Conservation (phyloP, 176 grass and related monocot species). For the Rhynchospora breviuscula region DNA sequence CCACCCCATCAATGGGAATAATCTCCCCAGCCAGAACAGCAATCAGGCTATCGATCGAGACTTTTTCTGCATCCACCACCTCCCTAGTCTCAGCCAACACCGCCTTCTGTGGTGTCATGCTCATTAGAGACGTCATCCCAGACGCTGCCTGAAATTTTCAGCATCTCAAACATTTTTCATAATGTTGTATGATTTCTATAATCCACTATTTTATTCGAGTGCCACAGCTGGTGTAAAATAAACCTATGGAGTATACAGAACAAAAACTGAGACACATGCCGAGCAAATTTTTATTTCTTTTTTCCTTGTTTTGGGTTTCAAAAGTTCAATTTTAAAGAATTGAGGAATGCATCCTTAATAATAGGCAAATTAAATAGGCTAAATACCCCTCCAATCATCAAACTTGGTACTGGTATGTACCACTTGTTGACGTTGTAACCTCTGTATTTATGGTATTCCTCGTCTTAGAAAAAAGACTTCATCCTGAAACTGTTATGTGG, state of each 20-base stretch:
- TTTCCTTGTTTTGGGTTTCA: neutral
- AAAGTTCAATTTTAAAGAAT: neutral
- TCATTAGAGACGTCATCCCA: slow-evolving; percentile 55
- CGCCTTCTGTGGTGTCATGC: slow-evolving; percentile 40
- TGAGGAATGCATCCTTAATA: neutral
- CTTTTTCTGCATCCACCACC: slow-evolving; percentile 31
- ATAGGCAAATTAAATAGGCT: neutral
- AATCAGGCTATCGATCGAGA: slow-evolving; percentile 31
- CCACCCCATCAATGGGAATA: slow-evolving; percentile 59
- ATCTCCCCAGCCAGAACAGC: slow-evolving; percentile 52
- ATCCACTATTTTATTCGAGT: neutral
- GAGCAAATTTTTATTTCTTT: neutral
- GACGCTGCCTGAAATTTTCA: slow-evolving; percentile 32
- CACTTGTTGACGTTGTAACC: neutral
- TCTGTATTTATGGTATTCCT: neutral
- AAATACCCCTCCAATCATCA: neutral
- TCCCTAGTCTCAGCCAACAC: slow-evolving; percentile 37
- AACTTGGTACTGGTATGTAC: neutral
- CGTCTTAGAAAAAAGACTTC: neutral
- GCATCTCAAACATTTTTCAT: neutral
- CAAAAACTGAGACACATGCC: neutral
- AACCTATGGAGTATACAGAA: neutral
- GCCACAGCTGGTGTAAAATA: neutral
- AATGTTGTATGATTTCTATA: neutral
- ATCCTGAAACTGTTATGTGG: neutral